Conservation (phyloP, 768 basidiomycete genomes). For the Leucosporidium creatinivorum region DNA sequence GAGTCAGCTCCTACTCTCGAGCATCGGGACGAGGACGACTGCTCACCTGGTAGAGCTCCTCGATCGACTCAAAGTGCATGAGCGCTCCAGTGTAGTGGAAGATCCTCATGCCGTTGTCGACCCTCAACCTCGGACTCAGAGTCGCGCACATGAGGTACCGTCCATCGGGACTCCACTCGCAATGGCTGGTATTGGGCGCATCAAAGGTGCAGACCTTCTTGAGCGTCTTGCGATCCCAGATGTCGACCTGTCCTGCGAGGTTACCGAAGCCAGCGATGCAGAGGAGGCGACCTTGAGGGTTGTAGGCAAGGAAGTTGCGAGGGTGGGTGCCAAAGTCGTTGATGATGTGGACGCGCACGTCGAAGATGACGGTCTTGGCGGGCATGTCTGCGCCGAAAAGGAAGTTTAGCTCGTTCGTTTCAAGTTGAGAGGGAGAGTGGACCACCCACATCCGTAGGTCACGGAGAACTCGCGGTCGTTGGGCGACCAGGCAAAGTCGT, state of each 20-base stretch:
- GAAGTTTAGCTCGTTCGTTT: not conserved
- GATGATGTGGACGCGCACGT: constrained; percentile 74
- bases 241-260: constrained; percentile 83
- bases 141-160: constrained; percentile 89
- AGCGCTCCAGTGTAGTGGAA: constrained; percentile 87
- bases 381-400: constrained; percentile 65
- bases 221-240: constrained; percentile 81
- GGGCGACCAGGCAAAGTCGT: constrained; percentile 93
- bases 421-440: constrained; percentile 2
- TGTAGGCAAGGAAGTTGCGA: constrained; percentile 87
- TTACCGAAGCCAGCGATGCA: constrained; percentile 94
- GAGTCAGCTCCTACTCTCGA: not conserved
- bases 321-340: constrained; percentile 87
- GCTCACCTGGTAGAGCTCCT: constrained; percentile 75
- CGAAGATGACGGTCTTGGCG: constrained; percentile 83
- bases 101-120: constrained; percentile 95
- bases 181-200: constrained; percentile 86
- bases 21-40: not conserved
- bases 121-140: constrained; percentile 85
- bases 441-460: constrained; percentile 81
- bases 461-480: constrained; percentile 84
- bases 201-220: constrained; percentile 70
- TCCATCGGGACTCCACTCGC: constrained; percentile 93
- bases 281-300: constrained; percentile 81
- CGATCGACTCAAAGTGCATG: constrained; percentile 69